phyloP scores from a whole-genome alignment of 257 asterid species.

The Solanum virginianum region DNA sequence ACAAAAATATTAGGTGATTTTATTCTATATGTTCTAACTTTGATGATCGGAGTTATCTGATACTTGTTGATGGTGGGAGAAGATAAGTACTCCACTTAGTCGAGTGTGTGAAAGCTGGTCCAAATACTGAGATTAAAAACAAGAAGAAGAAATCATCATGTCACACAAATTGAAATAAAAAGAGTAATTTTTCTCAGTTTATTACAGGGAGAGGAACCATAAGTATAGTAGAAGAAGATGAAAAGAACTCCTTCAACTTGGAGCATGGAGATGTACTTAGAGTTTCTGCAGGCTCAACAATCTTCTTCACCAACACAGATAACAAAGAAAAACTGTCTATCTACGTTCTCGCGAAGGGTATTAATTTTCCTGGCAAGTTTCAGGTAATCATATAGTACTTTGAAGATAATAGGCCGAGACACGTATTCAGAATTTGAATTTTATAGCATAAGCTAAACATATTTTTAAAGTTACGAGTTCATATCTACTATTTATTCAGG shows the following conservation, averaged over 20 bases:
- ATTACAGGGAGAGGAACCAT: constrained; percentile 21
- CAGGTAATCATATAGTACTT: constrained; percentile 4
- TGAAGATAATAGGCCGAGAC: too few species aligned
- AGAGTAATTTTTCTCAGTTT: not conserved
- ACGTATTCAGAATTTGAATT: too few species aligned
- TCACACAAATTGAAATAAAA: not conserved
- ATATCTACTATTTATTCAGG: constrained; percentile 1
- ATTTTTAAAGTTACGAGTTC: not conserved
- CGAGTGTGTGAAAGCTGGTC: too few species aligned
- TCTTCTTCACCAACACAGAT: constrained; percentile 16
- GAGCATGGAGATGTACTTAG: constrained; percentile 22
- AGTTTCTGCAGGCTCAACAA: constrained; percentile 24
- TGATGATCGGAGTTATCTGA: too few species aligned
- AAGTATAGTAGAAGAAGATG: constrained; percentile 1
- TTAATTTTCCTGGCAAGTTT: constrained; percentile 23
- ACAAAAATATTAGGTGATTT: too few species aligned
- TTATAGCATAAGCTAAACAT: not conserved
- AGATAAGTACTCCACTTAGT: too few species aligned
- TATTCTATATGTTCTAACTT: too few species aligned
- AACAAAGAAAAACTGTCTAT: constrained; percentile 14
- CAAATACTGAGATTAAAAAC: too few species aligned
- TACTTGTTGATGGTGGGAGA: too few species aligned
- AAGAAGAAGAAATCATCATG: too few species aligned
- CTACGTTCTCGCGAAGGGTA: constrained; percentile 21
- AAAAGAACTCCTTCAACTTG: constrained; percentile 21